Percentiles rank a stretch among this genome's conserved stretches.
Conservation (phyloP, 139 green algal species). For the Micromonas pusilla region DNA sequence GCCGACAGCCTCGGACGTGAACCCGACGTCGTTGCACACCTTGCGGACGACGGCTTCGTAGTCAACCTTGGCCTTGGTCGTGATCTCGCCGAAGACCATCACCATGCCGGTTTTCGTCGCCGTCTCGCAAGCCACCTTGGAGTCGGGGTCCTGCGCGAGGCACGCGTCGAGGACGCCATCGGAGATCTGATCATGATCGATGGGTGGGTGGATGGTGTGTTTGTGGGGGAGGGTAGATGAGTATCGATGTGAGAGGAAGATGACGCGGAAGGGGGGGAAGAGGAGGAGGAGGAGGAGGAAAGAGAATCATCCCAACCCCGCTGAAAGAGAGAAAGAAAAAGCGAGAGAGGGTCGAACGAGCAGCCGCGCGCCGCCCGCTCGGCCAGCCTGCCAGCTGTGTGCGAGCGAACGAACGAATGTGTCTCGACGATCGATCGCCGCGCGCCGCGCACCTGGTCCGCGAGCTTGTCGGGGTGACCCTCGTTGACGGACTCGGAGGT, state of each 20-base stretch:
- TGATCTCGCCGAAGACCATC: conserved; percentile 99
- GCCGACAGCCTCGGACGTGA: conserved; percentile 85
- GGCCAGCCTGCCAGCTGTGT: too few species aligned
- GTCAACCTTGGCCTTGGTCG: conserved; percentile 97
- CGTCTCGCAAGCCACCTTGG: conserved; percentile 97
- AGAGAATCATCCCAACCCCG: too few species aligned
- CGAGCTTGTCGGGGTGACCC: conserved; percentile 92
- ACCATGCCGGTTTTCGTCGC: conserved; percentile 99
- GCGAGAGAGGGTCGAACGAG: too few species aligned
- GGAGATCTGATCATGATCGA: conserved; percentile 71
- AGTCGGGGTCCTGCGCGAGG: conserved; percentile 89
- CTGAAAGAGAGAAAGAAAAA: too few species aligned
- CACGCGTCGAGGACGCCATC: conserved; percentile 96
- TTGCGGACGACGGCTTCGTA: conserved; percentile 89
- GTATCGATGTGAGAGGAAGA: too few species aligned
- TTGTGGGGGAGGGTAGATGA: too few species aligned
- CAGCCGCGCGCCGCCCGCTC: too few species aligned
- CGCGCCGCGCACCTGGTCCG: conserved; percentile 58
- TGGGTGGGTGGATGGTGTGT: too few species aligned
- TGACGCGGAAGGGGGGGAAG: too few species aligned
- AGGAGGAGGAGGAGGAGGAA: too few species aligned
- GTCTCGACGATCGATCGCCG: too few species aligned
- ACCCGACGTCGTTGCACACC: conserved; percentile 80
- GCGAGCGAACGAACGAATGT: too few species aligned
- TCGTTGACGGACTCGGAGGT: conserved; percentile 77